Evolutionary conservation across 2,329 filamentous ascomycete genomes (phyloP).

Genomic region (Diplodia sapinea): DNA sequence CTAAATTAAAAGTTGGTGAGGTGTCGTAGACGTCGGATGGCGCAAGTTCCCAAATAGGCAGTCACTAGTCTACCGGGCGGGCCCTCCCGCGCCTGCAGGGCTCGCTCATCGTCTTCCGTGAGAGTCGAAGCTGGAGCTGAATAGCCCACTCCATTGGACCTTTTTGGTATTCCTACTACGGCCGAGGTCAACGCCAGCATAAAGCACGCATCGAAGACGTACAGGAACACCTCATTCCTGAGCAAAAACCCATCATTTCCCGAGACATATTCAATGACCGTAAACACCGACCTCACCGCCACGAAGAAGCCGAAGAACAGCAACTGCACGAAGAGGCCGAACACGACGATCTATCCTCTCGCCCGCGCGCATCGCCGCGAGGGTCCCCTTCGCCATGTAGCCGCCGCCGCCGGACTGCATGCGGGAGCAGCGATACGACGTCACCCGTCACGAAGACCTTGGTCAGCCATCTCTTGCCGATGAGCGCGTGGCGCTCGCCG

Average conservation of each 20-base stretch:
- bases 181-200: slow-evolving; percentile 46
- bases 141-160: no score
- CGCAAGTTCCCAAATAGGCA: no score
- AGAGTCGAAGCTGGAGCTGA: no score
- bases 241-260: slow-evolving; percentile 54
- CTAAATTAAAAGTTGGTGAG: no score
- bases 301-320: slow-evolving; percentile 59
- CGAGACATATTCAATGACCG: slow-evolving; percentile 56
- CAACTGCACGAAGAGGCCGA: slow-evolving; percentile 58
- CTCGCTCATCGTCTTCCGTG: no score
- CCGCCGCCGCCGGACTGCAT: slow-evolving; percentile 14
- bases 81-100: no score
- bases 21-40: no score
- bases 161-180: no score
- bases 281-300: slow-evolving; percentile 52
- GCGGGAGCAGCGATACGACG: slow-evolving; percentile 49
- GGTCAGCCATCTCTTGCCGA: slow-evolving; percentile 47
- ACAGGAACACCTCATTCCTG: slow-evolving; percentile 53
- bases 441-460: slow-evolving; percentile 52
- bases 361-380: slow-evolving; percentile 35
- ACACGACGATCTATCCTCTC: slow-evolving; percentile 56
- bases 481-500: slow-evolving; percentile 46
- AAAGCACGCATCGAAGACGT: slow-evolving; percentile 54
- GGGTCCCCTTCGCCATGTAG: background rate
- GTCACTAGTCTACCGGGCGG: no score